Percentiles rank a stretch among this genome's conserved stretches.
These are phyloP conservation scores for Amniculicola lignicola DNA, from an alignment of 495 filamentous ascomycete species.

Conservation along the genomic window DNA sequence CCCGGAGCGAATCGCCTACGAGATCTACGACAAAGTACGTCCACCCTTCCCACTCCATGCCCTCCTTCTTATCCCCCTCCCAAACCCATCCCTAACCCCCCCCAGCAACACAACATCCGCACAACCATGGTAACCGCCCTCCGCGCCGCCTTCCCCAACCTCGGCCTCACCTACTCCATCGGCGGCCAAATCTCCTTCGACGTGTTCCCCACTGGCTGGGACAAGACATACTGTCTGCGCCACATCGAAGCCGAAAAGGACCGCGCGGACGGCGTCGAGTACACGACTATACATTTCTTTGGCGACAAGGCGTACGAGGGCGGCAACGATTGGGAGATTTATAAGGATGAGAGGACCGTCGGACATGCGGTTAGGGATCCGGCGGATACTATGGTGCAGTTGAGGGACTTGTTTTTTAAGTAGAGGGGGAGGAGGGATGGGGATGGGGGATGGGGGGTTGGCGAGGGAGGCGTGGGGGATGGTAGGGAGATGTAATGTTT, in stretches of 20 bases:
- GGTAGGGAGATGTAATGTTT: neutral
- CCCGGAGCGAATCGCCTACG: conserved; percentile 75
- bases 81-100: too few relatives aligned
- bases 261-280: conserved; percentile 63
- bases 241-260: conserved; percentile 81
- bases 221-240: conserved; percentile 95
- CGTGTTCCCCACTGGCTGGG: conserved; percentile 95
- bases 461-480: neutral
- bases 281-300: conserved; percentile 93
- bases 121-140: conserved; percentile 68
- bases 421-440: neutral
- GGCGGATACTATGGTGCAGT: conserved; percentile 70
- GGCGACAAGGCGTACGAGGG: conserved; percentile 88
- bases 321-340: conserved; percentile 96
- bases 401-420: conserved; percentile 71
- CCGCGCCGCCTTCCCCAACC: conserved; percentile 74
- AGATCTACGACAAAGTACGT: conserved; percentile 74
- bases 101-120: conserved; percentile 71
- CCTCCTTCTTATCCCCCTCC: neutral
- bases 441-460: neutral
- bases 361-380: conserved; percentile 80
- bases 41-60: too few relatives aligned
- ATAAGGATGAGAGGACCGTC: conserved; percentile 69
- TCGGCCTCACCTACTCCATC: conserved; percentile 88
- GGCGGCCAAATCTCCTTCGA: conserved; percentile 98